Evolutionary conservation across 768 basidiomycete genomes (phyloP).

Genomic region (Leccinellum luteum): DNA sequence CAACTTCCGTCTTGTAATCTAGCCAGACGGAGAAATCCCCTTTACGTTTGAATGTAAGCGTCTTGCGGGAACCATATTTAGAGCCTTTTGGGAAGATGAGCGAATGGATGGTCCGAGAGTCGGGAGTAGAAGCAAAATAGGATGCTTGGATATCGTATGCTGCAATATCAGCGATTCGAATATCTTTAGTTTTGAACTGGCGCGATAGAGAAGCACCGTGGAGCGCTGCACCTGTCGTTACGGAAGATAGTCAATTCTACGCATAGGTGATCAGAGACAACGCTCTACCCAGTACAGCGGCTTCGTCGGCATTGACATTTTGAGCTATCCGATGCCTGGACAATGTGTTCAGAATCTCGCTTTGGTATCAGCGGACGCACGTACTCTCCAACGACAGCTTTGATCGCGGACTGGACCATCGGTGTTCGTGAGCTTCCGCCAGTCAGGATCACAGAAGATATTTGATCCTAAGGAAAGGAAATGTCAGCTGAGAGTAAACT

Average conservation of each 20-base stretch:
- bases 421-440: slow-evolving; percentile 90
- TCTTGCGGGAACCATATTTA: slow-evolving; percentile 80
- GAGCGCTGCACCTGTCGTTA: slow-evolving; percentile 66
- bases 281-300: slow-evolving; percentile 74
- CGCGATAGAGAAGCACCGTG: slow-evolving; percentile 86
- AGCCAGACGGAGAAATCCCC: slow-evolving; percentile 80
- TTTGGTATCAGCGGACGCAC: slow-evolving; percentile 26
- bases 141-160: slow-evolving; percentile 77
- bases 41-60: slow-evolving; percentile 79
- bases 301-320: slow-evolving; percentile 97
- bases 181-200: slow-evolving; percentile 94
- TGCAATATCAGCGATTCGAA: slow-evolving; percentile 75
- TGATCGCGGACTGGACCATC: slow-evolving; percentile 85
- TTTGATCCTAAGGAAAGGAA: slow-evolving; percentile 53
- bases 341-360: neutral
- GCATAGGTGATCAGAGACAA: neutral
- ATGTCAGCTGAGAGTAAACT: neutral
- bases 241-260: slow-evolving; percentile 3
- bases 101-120: slow-evolving; percentile 66
- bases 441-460: slow-evolving; percentile 88
- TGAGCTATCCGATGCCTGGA: slow-evolving; percentile 77
- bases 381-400: slow-evolving; percentile 73
- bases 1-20: slow-evolving; percentile 64
- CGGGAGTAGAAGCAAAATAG: slow-evolving; percentile 61
- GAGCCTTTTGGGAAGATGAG: slow-evolving; percentile 76